Base-by-base conservation (phyloP, 2,329 filamentous ascomycete species). In the Cytospora paraplurivora region DNA sequence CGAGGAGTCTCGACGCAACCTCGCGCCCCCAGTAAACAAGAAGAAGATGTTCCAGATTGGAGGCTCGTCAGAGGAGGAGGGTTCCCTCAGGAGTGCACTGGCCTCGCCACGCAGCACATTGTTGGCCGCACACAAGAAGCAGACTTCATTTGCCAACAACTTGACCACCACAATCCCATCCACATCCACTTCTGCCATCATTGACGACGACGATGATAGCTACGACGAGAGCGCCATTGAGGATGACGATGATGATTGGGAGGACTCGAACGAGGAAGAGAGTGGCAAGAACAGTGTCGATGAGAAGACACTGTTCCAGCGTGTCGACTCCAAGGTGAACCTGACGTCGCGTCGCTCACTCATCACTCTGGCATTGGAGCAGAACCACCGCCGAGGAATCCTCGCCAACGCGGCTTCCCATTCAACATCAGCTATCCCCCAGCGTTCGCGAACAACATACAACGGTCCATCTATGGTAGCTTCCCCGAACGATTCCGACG, bases 311-410 rank as follows among this genome's bases (percentile, higher is more conserved):
- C 82, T 92, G 70, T 99, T 99, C 83, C 88, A 93, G 75, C 90
- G 95, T 10, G 93, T 98, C 56, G 92, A 97, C 75, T 97, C 93
- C 49, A 88, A 88, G 74, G 87, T 88, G 8, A 92, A 97, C 72
- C 82, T 98, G 33, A 89, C 90, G 2, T 96, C 94, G 1, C 88
- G 91, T 56, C 89, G 90, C 57, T 98, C 94, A 2, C 85, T 98
- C 49, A 89, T 99, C 68, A 97, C 93, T 0, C 88, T 94, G 59
- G 89, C 94, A 82, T 87, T 99, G 74, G 90, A 81, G 13, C 88
- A 96, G 72, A 89, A 86, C 68, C 89, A 91, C 74, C 88, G 90
- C 57, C 85, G 88, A 55, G 83, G 82, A 71, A n/a, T 33, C 60
- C 83, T 94, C n/a, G 84, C 87, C 67, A 88, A 88, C 73, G 85